Conservation (phyloP, 306 rosid species). For the Quercus agrifolia region DNA sequence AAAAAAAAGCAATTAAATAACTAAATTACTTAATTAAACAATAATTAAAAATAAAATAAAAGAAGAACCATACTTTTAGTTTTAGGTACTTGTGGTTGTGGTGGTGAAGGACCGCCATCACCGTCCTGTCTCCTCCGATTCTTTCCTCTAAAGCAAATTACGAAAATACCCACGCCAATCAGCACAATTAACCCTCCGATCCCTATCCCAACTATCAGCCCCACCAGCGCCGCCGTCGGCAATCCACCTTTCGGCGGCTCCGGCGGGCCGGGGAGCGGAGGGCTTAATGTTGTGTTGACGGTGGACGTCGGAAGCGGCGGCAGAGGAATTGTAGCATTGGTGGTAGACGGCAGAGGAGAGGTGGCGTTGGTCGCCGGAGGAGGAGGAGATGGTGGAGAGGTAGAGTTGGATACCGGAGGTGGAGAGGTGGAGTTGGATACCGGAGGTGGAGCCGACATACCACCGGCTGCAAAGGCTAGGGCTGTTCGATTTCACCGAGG, state of each 20-base stretch:
- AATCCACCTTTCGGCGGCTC: not conserved
- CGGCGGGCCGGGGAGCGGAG: not conserved
- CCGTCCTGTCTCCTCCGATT: slow-evolving; percentile 14
- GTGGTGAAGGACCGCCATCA: slow-evolving; percentile 2
- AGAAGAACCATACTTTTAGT: slow-evolving; percentile 25
- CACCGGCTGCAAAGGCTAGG: too few relatives aligned
- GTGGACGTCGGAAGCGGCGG: not conserved
- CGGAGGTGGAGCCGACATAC: too few relatives aligned
- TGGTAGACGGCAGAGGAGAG: not conserved
- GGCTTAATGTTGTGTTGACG: not conserved
- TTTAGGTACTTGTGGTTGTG: slow-evolving; percentile 3
- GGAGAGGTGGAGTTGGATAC: too few relatives aligned
- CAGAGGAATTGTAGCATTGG: not conserved
- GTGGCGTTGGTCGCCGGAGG: not conserved
- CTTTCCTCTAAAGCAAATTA: slow-evolving; percentile 19
- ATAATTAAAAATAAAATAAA: not conserved
- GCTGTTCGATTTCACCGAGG: too few relatives aligned
- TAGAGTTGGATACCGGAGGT: too few relatives aligned
- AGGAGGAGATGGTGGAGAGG: not conserved
- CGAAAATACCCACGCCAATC: slow-evolving; percentile 23
- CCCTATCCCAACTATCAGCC: slow-evolving; percentile 24
- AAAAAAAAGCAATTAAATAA: too few relatives aligned
- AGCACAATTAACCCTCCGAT: slow-evolving; percentile 36
- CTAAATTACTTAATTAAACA: too few relatives aligned
- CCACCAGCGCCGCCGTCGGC: slow-evolving; percentile 1